Conservation (phyloP, 768 basidiomycete genomes). For the Hypholoma sublateritium region DNA sequence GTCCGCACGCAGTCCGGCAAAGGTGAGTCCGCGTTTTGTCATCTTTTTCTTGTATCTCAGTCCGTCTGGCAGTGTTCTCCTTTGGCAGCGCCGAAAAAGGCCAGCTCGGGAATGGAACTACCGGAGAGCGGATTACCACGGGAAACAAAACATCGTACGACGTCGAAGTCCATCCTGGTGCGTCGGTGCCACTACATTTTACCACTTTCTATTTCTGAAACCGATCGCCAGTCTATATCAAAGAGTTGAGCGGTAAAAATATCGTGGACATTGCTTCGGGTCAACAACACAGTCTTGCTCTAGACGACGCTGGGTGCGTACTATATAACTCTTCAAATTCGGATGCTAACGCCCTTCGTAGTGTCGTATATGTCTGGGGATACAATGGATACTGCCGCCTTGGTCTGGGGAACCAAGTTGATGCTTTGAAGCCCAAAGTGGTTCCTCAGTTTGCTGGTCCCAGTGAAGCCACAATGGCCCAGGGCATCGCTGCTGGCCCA, state of each 20-base stretch:
- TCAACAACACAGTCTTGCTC: constrained; percentile 81
- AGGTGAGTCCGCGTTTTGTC: constrained; percentile 40
- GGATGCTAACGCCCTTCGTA: constrained; percentile 23
- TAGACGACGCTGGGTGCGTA: constrained; percentile 73
- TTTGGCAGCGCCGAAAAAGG: constrained; percentile 93
- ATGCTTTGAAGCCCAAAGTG: constrained; percentile 74
- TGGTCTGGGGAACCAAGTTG: constrained; percentile 84
- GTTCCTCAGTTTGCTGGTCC: constrained; percentile 87
- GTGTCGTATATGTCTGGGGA: constrained; percentile 83
- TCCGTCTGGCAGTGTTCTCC: constrained; percentile 62
- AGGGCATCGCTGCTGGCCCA: constrained; percentile 73
- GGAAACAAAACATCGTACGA: constrained; percentile 86
- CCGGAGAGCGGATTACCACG: constrained; percentile 87
- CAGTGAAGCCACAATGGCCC: constrained; percentile 62
- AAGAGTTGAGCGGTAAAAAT: constrained; percentile 72
- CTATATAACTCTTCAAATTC: neutral
- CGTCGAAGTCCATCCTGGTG: constrained; percentile 69
- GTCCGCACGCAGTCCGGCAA: constrained; percentile 83
- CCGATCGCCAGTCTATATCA: constrained; percentile 58
- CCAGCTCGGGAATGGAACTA: constrained; percentile 89
- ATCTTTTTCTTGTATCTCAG: constrained; percentile 1
- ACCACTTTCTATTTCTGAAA: neutral
- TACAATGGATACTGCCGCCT: constrained; percentile 91
- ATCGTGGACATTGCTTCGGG: constrained; percentile 85
- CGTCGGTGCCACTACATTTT: constrained; percentile 15